phyloP scores from a whole-genome alignment of 2,329 filamentous ascomycete genomes.

The Magnaporthales sp. region DNA sequence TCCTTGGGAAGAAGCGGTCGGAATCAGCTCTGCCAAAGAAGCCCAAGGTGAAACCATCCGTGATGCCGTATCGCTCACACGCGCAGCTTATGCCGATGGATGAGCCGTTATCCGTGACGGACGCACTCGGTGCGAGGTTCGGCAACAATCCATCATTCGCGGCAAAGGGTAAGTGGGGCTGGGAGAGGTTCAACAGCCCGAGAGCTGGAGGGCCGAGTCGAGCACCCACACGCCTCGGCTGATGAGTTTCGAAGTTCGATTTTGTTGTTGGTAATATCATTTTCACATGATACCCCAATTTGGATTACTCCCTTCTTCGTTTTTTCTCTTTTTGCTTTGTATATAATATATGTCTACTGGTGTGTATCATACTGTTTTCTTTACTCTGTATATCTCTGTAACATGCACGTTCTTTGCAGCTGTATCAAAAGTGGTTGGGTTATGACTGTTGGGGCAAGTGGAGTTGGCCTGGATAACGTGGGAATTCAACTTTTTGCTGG shows the following conservation, averaged over 20 bases:
- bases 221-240: background rate
- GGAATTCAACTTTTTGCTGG: background rate
- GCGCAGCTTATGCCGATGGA: constrained; percentile 28
- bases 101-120: constrained; percentile 25
- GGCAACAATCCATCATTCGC: background rate
- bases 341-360: background rate
- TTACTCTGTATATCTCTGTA: background rate
- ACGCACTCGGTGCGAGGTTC: constrained; percentile 20
- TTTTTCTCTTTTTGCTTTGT: background rate
- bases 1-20: constrained; percentile 53
- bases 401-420: background rate
- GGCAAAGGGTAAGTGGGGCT: constrained; percentile 1
- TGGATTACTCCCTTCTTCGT: background rate
- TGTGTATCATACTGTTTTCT: background rate
- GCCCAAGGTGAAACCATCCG: constrained; percentile 11
- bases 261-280: background rate
- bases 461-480: background rate
- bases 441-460: background rate
- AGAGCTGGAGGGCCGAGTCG: background rate
- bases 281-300: background rate
- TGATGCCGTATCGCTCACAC: constrained; percentile 27
- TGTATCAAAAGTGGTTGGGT: background rate
- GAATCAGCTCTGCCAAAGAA: constrained; percentile 10
- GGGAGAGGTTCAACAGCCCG: constrained; percentile 3
- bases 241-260: background rate